These are phyloP conservation scores for Hapsidospora chrysogenum DNA, from an alignment of 495 filamentous ascomycete genomes.

Conservation along the genomic window DNA sequence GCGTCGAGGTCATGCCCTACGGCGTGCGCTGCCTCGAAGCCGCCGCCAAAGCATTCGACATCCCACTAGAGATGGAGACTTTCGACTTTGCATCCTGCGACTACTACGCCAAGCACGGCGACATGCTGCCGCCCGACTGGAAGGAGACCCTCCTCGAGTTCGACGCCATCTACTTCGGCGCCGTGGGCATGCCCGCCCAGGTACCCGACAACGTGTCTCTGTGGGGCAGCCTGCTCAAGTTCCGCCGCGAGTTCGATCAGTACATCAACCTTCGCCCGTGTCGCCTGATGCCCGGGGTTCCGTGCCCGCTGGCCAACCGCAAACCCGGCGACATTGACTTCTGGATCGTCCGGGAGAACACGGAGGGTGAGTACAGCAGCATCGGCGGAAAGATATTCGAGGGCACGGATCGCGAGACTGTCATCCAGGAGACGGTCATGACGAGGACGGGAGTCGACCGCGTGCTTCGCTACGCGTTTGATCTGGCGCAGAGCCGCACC, in stretches of 20 bases:
- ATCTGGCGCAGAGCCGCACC: conserved; percentile 56
- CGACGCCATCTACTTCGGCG: conserved; percentile 18
- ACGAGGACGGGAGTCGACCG: conserved; percentile 67
- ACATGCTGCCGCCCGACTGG: conserved; percentile 14
- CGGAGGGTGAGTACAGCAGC: conserved; percentile 66
- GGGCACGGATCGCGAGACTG: conserved; percentile 56
- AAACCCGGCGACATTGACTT: conserved; percentile 58
- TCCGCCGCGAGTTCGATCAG: conserved; percentile 66
- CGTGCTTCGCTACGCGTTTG: conserved; percentile 56
- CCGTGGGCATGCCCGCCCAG: conserved; percentile 14
- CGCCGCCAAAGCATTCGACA: conserved; percentile 9
- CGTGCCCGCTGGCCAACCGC: conserved; percentile 49
- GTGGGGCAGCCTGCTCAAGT: conserved; percentile 46
- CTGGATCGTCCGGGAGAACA: conserved; percentile 73
- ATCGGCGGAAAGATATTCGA: conserved; percentile 17
- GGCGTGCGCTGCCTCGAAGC: conserved; percentile 12
- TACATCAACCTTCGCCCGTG: conserved; percentile 79
- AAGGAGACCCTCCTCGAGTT: conserved; percentile 10
- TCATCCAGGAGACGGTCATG: conserved; percentile 45
- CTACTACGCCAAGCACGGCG: conserved; percentile 14
- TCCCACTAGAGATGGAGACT: conserved; percentile 10
- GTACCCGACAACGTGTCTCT: conserved; percentile 15
- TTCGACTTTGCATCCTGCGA: conserved; percentile 15
- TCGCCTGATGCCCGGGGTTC: conserved; percentile 58
- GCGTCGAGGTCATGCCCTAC: conserved; percentile 14